These are phyloP conservation scores for Neocucurbitaria cava DNA, from an alignment of 2,329 filamentous ascomycete genomes.

Conservation along the genomic window DNA sequence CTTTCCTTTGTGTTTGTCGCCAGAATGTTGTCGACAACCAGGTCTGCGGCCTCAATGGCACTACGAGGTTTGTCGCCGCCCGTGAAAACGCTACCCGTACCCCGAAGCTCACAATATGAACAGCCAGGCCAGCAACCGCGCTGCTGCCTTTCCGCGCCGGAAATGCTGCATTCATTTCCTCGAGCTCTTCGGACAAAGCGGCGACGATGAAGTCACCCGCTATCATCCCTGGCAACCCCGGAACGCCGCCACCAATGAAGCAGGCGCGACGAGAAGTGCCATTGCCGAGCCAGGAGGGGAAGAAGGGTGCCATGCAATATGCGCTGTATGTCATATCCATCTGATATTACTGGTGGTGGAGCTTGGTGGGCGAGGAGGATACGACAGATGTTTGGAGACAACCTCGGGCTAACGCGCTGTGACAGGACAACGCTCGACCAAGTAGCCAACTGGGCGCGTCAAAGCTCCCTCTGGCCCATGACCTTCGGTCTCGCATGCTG, in stretches of 20 bases:
- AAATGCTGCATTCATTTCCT: constrained; percentile 69
- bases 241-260: constrained; percentile 60
- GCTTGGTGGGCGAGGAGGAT: background rate
- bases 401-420: constrained; percentile 22
- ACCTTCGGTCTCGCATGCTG: constrained; percentile 91
- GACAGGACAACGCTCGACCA: constrained; percentile 79
- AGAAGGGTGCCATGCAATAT: constrained; percentile 83
- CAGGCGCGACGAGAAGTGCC: constrained; percentile 72
- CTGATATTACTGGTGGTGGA: background rate
- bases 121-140: constrained; percentile 71
- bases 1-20: constrained; percentile 44
- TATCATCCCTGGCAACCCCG: constrained; percentile 62
- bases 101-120: constrained; percentile 36
- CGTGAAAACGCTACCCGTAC: constrained; percentile 18
- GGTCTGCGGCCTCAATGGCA: constrained; percentile 61
- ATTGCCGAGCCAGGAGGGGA: constrained; percentile 77
- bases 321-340: constrained; percentile 71
- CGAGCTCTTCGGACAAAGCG: constrained; percentile 69
- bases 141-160: constrained; percentile 69
- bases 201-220: constrained; percentile 62
- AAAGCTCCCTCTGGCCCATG: constrained; percentile 90
- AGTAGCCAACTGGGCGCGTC: constrained; percentile 84
- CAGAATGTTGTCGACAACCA: constrained; percentile 59
- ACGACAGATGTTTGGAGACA: background rate
- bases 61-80: constrained; percentile 58